These are phyloP conservation scores for Trichoderma brevicompactum DNA, from an alignment of 2,329 filamentous ascomycete species.

Conservation along the genomic window DNA sequence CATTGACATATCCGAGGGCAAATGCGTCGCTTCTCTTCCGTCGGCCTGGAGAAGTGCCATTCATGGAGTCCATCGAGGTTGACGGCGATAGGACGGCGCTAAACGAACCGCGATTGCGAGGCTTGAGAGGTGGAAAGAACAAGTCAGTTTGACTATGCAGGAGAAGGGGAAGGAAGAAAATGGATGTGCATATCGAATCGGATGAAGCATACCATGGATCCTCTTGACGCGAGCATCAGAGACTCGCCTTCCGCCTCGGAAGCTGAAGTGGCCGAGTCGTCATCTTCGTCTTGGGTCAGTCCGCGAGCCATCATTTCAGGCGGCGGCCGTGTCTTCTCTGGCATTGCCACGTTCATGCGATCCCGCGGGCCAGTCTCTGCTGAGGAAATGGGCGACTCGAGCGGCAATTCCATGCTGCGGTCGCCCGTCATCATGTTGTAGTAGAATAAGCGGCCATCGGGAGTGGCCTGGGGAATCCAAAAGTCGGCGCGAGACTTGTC, in stretches of 20 bases:
- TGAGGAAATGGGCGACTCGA: slow-evolving; percentile 82
- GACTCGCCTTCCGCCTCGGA: slow-evolving; percentile 83
- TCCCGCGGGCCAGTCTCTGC: slow-evolving; percentile 86
- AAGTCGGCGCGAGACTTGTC: slow-evolving; percentile 90
- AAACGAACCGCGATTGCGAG: slow-evolving; percentile 68
- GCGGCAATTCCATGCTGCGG: slow-evolving; percentile 89
- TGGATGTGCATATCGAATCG: not conserved
- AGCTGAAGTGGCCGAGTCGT: slow-evolving; percentile 83
- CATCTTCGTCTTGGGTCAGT: slow-evolving; percentile 81
- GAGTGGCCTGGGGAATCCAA: slow-evolving; percentile 97
- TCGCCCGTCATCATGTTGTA: slow-evolving; percentile 98
- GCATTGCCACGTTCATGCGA: slow-evolving; percentile 84
- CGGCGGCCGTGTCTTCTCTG: slow-evolving; percentile 86
- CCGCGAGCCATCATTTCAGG: slow-evolving; percentile 89
- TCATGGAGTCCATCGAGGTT: slow-evolving; percentile 89
- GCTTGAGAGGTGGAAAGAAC: slow-evolving; percentile 43
- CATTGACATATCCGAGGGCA: slow-evolving; percentile 44
- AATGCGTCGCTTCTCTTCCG: slow-evolving; percentile 62
- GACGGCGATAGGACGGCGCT: slow-evolving; percentile 79
- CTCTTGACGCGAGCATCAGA: slow-evolving; percentile 66
- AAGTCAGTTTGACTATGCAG: not conserved
- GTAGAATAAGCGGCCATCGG: slow-evolving; percentile 91
- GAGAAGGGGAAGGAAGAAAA: not conserved
- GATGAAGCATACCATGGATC: slow-evolving; percentile 64
- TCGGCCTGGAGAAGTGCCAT: slow-evolving; percentile 64